These are phyloP conservation scores for Fremontodendron californicum DNA, from an alignment of 345 rosid species.

Conservation along the genomic window DNA sequence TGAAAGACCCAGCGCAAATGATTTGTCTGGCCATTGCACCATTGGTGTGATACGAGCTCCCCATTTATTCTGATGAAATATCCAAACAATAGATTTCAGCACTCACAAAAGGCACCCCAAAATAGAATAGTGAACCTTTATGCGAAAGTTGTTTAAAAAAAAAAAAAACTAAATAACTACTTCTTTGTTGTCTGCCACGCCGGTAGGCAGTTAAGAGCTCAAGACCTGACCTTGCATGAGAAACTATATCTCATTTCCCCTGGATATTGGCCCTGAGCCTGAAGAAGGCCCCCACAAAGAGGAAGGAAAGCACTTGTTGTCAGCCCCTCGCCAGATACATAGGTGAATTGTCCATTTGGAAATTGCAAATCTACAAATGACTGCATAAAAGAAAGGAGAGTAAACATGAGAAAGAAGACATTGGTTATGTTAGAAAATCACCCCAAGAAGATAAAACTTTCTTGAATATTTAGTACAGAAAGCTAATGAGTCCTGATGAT, in stretches of 20 bases:
- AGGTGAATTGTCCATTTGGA: conserved; percentile 89
- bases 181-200: neutral
- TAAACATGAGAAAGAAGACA: neutral
- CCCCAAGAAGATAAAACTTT: neutral
- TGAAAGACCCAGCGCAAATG: conserved; percentile 61
- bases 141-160: neutral
- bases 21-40: conserved; percentile 91
- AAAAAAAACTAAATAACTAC: neutral
- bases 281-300: conserved; percentile 83
- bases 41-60: conserved; percentile 85
- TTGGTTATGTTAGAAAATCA: neutral
- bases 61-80: conserved; percentile 64
- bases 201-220: neutral
- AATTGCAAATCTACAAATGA: conserved; percentile 91
- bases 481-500: neutral
- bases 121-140: neutral
- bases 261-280: conserved; percentile 96
- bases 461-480: neutral
- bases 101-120: neutral
- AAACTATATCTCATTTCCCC: conserved; percentile 97
- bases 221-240: conserved; percentile 63
- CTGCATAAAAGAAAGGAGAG: conserved; percentile 32
- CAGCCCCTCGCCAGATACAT: conserved; percentile 86
- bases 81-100: conserved; percentile 11
- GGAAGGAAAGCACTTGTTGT: conserved; percentile 89